Base-by-base conservation (phyloP, 257 asterid species). In the Przewalskia tangutica region DNA sequence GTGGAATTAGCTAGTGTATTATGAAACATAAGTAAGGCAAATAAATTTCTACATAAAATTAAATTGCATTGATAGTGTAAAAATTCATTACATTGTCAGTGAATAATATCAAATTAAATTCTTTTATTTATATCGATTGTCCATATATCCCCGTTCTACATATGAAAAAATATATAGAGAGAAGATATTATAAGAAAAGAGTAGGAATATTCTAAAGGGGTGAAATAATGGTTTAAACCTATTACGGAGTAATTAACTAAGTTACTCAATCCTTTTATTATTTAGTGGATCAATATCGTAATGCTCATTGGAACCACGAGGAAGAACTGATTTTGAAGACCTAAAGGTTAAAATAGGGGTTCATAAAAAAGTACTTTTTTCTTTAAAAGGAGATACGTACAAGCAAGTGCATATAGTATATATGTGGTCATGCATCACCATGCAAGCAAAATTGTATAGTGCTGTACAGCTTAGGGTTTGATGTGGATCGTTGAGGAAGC, bases 401-500 rank as follows among this genome's bases (percentile, higher is more conserved):
- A 71, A 71, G 79, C 44, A 75, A 75, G 80, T 75, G 80, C 46
- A 50, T 75, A 13, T 23, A 75, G 42, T 50, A 75, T 38, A 2
- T 50, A 2, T 50, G 80, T 75, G 80, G 80, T 46, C 62, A 46
- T 44, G 78, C 78, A 70, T 6, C 77, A 71, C 56, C 56, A 71
- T 71, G 42, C 79, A 75, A 27, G 23, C 79, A 50, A 46, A 23
- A 50, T 23, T 75, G 44, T 75, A 0, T 75, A 75, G 79, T 75
- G 79, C 44, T 75, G 23, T 75, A 75, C 79, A 48, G 79, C 79
- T 48, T 75, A 23, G 79, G 59, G 16, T 7, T 75, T 48, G 79
- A 50, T 50, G 62, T 50, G 62, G 79, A 48, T 48, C 46, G 18
- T 75, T 23, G 20, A 20, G 36, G 36, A 23, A 20, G 42, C 34